phyloP scores from a whole-genome alignment of 2,329 filamentous ascomycete genomes.

The Pseudopithomyces chartarum region DNA sequence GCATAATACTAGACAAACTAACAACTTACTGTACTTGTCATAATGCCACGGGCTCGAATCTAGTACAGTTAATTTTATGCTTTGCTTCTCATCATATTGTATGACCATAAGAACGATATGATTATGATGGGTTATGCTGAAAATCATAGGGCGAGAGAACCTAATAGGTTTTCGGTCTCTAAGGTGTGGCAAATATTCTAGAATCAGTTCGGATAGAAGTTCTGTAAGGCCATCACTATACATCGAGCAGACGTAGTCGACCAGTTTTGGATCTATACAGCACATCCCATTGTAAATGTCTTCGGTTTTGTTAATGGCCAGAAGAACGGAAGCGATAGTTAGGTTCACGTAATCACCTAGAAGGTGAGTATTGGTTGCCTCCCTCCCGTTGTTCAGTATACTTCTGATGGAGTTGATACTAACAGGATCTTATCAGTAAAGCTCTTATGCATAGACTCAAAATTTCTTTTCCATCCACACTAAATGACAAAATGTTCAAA shows the following conservation, averaged over 20 bases:
- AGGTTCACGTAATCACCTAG: not conserved
- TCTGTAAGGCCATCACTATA: not conserved
- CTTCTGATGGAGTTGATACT: not conserved
- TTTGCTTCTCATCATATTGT: slow-evolving; percentile 8
- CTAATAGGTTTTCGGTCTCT: slow-evolving; percentile 9
- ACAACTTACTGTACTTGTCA: not conserved
- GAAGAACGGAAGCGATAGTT: slow-evolving; percentile 14
- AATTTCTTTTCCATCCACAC: not conserved
- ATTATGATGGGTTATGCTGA: not conserved
- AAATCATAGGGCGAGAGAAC: slow-evolving; percentile 17
- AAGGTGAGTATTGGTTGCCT: not conserved
- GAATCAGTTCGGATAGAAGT: not conserved
- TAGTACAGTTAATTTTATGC: slow-evolving; percentile 10
- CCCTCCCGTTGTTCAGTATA: not conserved
- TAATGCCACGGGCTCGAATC: slow-evolving; percentile 13
- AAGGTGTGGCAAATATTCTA: too few species aligned
- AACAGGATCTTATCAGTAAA: not conserved
- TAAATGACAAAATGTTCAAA: not conserved
- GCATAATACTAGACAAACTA: not conserved
- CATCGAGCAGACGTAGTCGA: not conserved
- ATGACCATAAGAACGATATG: slow-evolving; percentile 20
- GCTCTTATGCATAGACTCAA: not conserved
- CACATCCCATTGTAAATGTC: slow-evolving; percentile 7
- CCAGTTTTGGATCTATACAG: not conserved
- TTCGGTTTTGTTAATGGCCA: slow-evolving; percentile 14